Evolutionary conservation across 495 filamentous ascomycete genomes (phyloP), one percentile per base, ranked within the genome.

Genomic region (Haplographium delicatum): DNA sequence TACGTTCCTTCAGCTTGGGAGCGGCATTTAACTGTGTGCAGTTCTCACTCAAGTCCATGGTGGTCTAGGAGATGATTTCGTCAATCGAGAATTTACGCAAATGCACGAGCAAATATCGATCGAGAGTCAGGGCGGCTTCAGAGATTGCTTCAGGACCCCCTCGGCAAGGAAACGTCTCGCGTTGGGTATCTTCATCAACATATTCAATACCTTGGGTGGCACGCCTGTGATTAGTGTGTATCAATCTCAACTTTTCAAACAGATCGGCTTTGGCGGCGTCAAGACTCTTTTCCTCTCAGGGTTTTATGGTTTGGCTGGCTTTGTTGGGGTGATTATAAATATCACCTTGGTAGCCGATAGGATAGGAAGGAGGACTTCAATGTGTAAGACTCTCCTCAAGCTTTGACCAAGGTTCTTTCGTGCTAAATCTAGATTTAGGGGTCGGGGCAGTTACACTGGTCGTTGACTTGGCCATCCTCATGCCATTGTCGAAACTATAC

Each of bases 401-500:
- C n/a, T n/a, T n/a, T 19, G 9, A n/a, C n/a, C n/a, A n/a, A n/a
- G n/a, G n/a, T n/a, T n/a, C n/a, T n/a, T n/a, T n/a, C n/a, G n/a
- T 19, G 1, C n/a, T n/a, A n/a, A n/a, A n/a, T n/a, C n/a, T n/a
- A n/a, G n/a, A n/a, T n/a, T 26, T 2, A 3, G 41, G 47, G 9
- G 20, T 40, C 16, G 40, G 53, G 4, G 51, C 45, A 3, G 18
- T n/a, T n/a, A n/a, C n/a, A n/a, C 31, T 56, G 20, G 40, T 24
- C 18, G 41, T 51, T 18, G 40, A 37, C 35, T 35, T 58, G 13
- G 42, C 16, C 8, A 50, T 58, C 44, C 13, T 44, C 37, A 58
- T 53, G 55, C 50, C 50, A 19, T 43, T 53, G 22, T 53, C 50
- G 6, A 22, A 44, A 33, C 54, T 40, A 19, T n/a, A n/a, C n/a